A percentile compares a stretch with the other conserved stretches of the same genome.
Evolutionary conservation across 1,284 basidiomycete genomes (phyloP).

Genomic region (Ustilago shanxiensis): DNA sequence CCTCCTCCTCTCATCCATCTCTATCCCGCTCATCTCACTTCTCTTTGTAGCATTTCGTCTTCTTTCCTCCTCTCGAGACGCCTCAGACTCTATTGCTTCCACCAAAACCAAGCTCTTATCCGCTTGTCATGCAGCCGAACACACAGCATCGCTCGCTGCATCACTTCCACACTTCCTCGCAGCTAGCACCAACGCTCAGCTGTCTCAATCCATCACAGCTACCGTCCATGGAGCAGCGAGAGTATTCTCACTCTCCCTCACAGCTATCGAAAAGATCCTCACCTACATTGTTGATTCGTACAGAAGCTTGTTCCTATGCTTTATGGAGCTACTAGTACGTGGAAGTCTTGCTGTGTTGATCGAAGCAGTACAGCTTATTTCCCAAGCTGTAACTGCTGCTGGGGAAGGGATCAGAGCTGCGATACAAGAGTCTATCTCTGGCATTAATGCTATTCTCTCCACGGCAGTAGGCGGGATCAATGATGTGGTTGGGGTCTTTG

Average conservation of each 20-base stretch:
- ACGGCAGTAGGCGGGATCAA: constrained; percentile 50
- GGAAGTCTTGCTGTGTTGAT: constrained; percentile 85
- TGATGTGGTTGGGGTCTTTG: constrained; percentile 50
- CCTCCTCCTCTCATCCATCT: constrained; percentile 83
- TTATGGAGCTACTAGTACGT: constrained; percentile 87
- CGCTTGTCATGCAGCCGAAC: constrained; percentile 85
- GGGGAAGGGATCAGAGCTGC: constrained; percentile 78
- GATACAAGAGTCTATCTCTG: constrained; percentile 73
- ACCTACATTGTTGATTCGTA: constrained; percentile 89
- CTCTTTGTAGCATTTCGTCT: constrained; percentile 87
- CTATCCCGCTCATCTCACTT: constrained; percentile 79
- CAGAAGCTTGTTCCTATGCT: constrained; percentile 89
- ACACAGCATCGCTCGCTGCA: constrained; percentile 82
- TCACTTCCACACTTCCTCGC: constrained; percentile 90
- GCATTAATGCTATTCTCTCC: constrained; percentile 48
- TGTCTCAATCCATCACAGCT: constrained; percentile 81
- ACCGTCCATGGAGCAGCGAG: constrained; percentile 80
- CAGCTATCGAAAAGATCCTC: constrained; percentile 50
- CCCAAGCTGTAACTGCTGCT: constrained; percentile 79
- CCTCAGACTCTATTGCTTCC: constrained; percentile 77
- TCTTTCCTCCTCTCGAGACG: constrained; percentile 78
- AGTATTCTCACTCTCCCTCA: constrained; percentile 48
- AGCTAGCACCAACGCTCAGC: constrained; percentile 82
- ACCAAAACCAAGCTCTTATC: constrained; percentile 81
- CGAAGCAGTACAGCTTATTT: constrained; percentile 77